phyloP scores from a whole-genome alignment of 768 basidiomycete species.

The Boletus sp. region DNA sequence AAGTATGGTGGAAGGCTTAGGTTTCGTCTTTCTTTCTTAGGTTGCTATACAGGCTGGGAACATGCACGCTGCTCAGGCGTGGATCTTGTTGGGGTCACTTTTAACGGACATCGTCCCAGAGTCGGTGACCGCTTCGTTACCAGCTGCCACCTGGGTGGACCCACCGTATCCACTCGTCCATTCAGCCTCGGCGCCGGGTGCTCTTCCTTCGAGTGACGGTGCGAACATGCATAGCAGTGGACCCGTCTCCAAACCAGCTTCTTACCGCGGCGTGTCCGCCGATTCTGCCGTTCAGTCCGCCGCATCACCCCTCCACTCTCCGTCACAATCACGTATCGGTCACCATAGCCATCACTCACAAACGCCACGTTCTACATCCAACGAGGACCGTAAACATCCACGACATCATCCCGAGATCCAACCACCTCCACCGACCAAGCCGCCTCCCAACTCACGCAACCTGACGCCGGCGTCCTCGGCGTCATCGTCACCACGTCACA shows the following conservation, averaged over 20 bases:
- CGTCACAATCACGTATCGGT: conserved; percentile 22
- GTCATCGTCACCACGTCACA: conserved; percentile 54
- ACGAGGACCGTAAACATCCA: conserved; percentile 23
- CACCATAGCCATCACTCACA: conserved; percentile 8
- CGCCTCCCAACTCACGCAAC: conserved; percentile 41
- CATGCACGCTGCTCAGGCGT: conserved; percentile 57
- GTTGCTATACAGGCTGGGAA: conserved; percentile 60
- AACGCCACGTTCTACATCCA: conserved; percentile 16
- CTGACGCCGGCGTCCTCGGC: conserved; percentile 59
- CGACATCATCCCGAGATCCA: conserved; percentile 19
- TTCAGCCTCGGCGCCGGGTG: conserved; percentile 43
- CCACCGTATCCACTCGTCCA: conserved; percentile 33
- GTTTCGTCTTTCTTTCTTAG: conserved; percentile 30
- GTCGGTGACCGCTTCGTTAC: conserved; percentile 28
- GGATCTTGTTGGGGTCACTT: conserved; percentile 62
- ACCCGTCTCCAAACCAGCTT: conserved; percentile 20
- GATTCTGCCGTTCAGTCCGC: conserved; percentile 18
- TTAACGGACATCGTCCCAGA: conserved; percentile 49
- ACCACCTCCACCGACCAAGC: conserved; percentile 22
- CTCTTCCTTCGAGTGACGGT: conserved; percentile 30
- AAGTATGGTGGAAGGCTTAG: not conserved
- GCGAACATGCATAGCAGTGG: conserved; percentile 5
- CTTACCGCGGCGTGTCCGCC: conserved; percentile 26
- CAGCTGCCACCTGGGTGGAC: conserved; percentile 13
- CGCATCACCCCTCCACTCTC: conserved; percentile 19